A percentile compares a stretch with the other conserved stretches of the same genome.
Conservation (phyloP, 495 filamentous ascomycete genomes). For the Aspergillus sparsus region DNA sequence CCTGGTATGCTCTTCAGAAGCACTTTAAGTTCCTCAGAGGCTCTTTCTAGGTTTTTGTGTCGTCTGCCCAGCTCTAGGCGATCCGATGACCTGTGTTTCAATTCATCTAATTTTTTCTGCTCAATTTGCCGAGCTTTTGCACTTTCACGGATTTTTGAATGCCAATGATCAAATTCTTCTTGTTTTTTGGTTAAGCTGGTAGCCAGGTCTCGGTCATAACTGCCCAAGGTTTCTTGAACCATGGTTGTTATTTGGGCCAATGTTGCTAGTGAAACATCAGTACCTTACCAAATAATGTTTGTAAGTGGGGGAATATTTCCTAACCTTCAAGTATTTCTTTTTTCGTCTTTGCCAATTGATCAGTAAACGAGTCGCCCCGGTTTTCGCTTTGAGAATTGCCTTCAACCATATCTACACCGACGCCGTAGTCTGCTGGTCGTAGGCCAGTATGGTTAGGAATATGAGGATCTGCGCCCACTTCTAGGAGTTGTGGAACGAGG, state of each 20-base stretch:
- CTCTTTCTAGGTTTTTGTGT: conserved; percentile 59
- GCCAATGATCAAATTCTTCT: conserved; percentile 73
- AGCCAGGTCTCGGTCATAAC: conserved; percentile 72
- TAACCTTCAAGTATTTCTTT: conserved; percentile 50
- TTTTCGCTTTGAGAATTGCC: conserved; percentile 46
- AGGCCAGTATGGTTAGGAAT: conserved; percentile 88
- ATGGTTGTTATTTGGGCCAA: conserved; percentile 53
- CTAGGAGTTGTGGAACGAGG: conserved; percentile 88
- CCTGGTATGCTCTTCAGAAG: conserved; percentile 37
- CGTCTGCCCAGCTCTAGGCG: conserved; percentile 61
- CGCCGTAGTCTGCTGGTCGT: conserved; percentile 85
- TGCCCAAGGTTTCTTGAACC: conserved; percentile 56
- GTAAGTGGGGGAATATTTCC: conserved; percentile 8
- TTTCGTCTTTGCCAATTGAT: conserved; percentile 59
- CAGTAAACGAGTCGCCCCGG: conserved; percentile 55
- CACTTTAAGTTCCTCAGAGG: conserved; percentile 50
- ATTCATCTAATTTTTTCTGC: conserved; percentile 64
- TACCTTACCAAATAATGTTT: neutral
- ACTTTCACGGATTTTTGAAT: conserved; percentile 72
- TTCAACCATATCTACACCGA: conserved; percentile 67
- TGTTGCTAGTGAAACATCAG: conserved; percentile 57
- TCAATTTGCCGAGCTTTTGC: conserved; percentile 77
- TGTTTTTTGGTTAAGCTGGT: conserved; percentile 79
- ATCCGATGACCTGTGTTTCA: conserved; percentile 61
- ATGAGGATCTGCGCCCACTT: conserved; percentile 86